Evolutionary conservation across 106 monocot species (phyloP).

Genomic region (Acanthochlamys bracteata): DNA sequence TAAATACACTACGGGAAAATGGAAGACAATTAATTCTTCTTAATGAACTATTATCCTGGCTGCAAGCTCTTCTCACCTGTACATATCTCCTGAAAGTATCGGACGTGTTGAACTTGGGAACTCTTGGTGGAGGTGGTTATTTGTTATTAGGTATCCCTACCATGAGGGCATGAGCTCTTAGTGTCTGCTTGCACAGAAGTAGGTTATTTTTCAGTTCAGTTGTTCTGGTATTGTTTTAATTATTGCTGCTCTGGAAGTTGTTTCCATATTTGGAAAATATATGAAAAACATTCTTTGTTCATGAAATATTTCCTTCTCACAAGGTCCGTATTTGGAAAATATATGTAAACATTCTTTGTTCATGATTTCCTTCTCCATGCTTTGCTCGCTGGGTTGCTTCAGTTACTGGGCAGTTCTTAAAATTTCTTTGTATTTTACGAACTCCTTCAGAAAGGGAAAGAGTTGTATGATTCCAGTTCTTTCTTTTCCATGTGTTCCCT

Average conservation of each 20-base stretch:
- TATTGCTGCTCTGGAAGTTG: neutral
- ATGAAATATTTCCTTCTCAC: neutral
- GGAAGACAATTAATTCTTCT: too few species aligned
- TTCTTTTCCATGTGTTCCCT: too few species aligned
- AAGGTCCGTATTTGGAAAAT: too few species aligned
- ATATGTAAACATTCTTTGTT: constrained; percentile 1
- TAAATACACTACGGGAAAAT: too few species aligned
- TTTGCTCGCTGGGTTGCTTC: too few species aligned
- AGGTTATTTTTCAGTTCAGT: neutral
- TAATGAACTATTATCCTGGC: too few species aligned
- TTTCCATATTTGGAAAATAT: neutral
- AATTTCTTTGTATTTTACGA: too few species aligned
- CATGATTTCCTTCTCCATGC: neutral
- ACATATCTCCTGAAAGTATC: neutral
- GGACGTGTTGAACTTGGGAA: neutral
- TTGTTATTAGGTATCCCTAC: neutral
- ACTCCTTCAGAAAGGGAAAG: too few species aligned
- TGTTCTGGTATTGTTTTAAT: neutral
- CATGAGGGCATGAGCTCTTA: neutral
- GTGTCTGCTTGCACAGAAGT: neutral
- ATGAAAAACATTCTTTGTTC: neutral
- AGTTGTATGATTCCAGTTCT: too few species aligned
- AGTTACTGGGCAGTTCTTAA: too few species aligned
- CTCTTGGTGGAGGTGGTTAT: neutral
- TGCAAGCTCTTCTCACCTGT: neutral